Percentiles rank a stretch among this genome's conserved stretches.
Evolutionary conservation across 768 basidiomycete species (phyloP).

Genomic region (Gloeophyllum trabeum): DNA sequence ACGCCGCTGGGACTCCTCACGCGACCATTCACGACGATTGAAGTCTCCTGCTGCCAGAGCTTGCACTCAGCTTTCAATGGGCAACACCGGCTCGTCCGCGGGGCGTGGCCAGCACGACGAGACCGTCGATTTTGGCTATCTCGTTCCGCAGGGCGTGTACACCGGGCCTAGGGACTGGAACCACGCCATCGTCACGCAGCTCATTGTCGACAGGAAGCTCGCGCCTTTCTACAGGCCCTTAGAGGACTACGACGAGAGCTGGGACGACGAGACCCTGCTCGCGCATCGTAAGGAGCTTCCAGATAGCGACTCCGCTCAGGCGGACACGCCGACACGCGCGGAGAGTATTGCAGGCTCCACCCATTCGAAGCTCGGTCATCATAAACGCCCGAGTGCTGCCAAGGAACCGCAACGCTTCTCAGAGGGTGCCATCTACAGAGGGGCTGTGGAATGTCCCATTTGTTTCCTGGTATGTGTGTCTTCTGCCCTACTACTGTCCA

Average conservation of each 20-base stretch:
- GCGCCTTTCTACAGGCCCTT: constrained; percentile 96
- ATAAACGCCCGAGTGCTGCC: constrained; percentile 41
- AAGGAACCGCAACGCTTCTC: constrained; percentile 58
- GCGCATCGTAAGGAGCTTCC: constrained; percentile 62
- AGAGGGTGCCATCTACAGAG: constrained; percentile 75
- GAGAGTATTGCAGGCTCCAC: constrained; percentile 24
- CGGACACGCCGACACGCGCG: constrained; percentile 25
- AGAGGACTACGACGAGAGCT: constrained; percentile 83
- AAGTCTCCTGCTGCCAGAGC: background rate
- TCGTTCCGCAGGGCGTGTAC: constrained; percentile 81
- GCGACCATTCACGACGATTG: background rate
- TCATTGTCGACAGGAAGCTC: constrained; percentile 79
- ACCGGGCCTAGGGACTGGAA: constrained; percentile 84
- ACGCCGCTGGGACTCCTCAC: background rate
- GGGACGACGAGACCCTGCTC: constrained; percentile 83
- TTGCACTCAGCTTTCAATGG: constrained; percentile 34
- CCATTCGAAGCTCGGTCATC: constrained; percentile 26
- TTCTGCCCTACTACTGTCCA: constrained; percentile 10
- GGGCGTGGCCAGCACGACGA: constrained; percentile 70
- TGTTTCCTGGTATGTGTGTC: constrained; percentile 81
- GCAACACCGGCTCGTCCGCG: constrained; percentile 72
- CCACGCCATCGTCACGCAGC: constrained; percentile 72
- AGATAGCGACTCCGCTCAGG: constrained; percentile 19
- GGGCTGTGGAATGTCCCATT: constrained; percentile 91
- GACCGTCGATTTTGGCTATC: constrained; percentile 71